Evolutionary conservation across 1,139 yeast species (phyloP), one percentile per base, ranked within the genome.

Genomic region (Blastobotrys indianensis): DNA sequence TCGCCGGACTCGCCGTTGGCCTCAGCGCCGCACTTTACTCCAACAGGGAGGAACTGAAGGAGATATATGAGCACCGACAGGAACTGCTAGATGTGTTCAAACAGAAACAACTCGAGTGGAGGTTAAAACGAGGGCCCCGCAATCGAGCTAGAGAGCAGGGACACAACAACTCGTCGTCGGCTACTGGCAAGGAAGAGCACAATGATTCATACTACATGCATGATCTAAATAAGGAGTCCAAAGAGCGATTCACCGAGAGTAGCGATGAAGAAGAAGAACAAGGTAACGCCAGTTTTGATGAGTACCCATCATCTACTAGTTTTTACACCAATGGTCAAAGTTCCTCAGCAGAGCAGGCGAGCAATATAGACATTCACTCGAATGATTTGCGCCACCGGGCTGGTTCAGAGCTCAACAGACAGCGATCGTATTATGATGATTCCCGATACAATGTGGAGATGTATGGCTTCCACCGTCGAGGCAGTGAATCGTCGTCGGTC

Each of bases 1-100:
- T 46, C 3, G 60, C 61, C 9, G 62, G 62, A 8, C 46, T 57
- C 29, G 51, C 57, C 11, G 49, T 56, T 4, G 62, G 62, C n/a
- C 44, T 56, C 7, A 56, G 59, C 7, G 53, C 53, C 4, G 59
- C 61, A 6, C 47, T 56, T 4, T 53, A 51, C 38, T 54, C 57
- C 36, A 54, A 59, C 46, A 40, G 51, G n/a, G 62, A 59, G n/a
- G 60, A 54, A 32, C 49, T 57, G 8, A 37, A 17, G 17, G 55
- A 52, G 8, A 42, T 47, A 9, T 43, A 54, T 31, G 52, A 54
- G 40, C 48, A 48, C 39, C n/a, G 39, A 35, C 40, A 32, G 6
- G 45, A 53, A 32, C 51, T 55, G 13, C 25, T 25, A 6, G 57
- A 50, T 4, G 46, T 47, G 10, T 42, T 57, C 16, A 52, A 54